Percentiles rank a stretch among this genome's conserved stretches.
phyloP scores from a whole-genome alignment of 1,139 yeast genomes.

The Spencermartinsiella ligniputridi region DNA sequence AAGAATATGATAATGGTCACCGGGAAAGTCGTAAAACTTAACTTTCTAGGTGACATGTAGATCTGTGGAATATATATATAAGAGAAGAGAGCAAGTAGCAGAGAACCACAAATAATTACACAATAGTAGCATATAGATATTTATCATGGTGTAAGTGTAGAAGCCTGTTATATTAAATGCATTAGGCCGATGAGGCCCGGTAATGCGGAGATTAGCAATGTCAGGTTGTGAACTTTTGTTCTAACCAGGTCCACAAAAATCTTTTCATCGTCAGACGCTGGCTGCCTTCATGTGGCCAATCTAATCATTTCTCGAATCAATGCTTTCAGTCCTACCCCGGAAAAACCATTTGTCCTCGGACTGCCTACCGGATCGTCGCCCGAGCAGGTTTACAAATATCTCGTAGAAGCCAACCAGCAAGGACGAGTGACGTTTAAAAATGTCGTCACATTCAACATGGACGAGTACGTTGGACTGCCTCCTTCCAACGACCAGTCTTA shows the following conservation, averaged over 20 bases:
- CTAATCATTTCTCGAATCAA: slow-evolving; percentile 46
- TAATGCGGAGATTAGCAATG: too few species aligned
- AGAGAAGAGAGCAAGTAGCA: not conserved
- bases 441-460: slow-evolving; percentile 63
- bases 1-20: not conserved
- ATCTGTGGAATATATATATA: not conserved
- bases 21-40: not conserved
- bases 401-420: slow-evolving; percentile 44
- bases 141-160: slow-evolving; percentile 2
- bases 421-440: slow-evolving; percentile 48
- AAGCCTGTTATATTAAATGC: too few species aligned
- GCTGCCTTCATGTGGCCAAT: slow-evolving; percentile 49
- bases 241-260: slow-evolving; percentile 11
- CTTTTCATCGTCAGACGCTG: slow-evolving; percentile 31
- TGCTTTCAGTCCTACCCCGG: slow-evolving; percentile 44
- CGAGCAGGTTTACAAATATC: slow-evolving; percentile 49
- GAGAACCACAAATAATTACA: not conserved
- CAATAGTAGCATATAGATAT: too few species aligned
- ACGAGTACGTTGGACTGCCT: slow-evolving; percentile 51
- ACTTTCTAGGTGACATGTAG: slow-evolving; percentile 1
- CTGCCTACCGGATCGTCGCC: slow-evolving; percentile 67
- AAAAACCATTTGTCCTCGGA: slow-evolving; percentile 54
- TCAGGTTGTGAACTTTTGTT: too few species aligned
- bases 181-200: too few species aligned
- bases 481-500: slow-evolving; percentile 52